Conservation (phyloP, 257 asterid genomes). For the Forsythia viridissima region DNA sequence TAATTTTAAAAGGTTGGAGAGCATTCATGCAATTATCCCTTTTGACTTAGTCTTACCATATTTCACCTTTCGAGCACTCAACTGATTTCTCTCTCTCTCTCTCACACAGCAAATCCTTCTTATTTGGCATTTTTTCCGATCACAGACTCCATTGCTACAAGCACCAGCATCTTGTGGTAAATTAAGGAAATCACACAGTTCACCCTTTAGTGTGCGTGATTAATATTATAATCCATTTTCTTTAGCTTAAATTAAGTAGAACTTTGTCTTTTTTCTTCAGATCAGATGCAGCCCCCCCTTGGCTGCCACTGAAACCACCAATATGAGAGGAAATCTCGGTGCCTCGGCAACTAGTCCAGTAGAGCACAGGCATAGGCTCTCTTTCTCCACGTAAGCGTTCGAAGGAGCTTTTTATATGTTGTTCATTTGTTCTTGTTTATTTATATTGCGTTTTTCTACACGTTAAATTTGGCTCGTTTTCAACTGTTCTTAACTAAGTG, state of each 20-base stretch:
- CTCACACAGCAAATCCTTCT: constrained; percentile 36
- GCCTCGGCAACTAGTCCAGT: constrained; percentile 47
- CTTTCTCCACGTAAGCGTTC: constrained; percentile 42
- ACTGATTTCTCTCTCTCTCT: not conserved
- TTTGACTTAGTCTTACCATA: no score
- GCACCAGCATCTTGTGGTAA: constrained; percentile 4
- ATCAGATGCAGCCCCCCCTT: constrained; percentile 33
- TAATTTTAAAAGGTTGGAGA: no score
- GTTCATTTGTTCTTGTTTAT: not conserved
- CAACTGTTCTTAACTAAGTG: not conserved
- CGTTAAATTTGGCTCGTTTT: constrained; percentile 1
- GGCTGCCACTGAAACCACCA: constrained; percentile 23
- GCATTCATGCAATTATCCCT: no score
- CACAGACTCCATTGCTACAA: constrained; percentile 20
- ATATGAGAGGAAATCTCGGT: constrained; percentile 53
- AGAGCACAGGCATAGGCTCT: constrained; percentile 65
- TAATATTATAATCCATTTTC: not conserved
- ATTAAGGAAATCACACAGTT: not conserved
- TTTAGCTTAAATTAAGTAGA: not conserved
- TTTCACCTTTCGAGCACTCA: not conserved
- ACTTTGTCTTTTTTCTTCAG: constrained; percentile 8
- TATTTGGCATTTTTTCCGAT: constrained; percentile 33
- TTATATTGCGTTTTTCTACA: not conserved
- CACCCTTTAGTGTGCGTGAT: not conserved
- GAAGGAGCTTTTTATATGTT: not conserved